A percentile compares a stretch with the other conserved stretches of the same genome.
Evolutionary conservation across 1,139 yeast genomes (phyloP).

Genomic region (Protomyces inouyei): DNA sequence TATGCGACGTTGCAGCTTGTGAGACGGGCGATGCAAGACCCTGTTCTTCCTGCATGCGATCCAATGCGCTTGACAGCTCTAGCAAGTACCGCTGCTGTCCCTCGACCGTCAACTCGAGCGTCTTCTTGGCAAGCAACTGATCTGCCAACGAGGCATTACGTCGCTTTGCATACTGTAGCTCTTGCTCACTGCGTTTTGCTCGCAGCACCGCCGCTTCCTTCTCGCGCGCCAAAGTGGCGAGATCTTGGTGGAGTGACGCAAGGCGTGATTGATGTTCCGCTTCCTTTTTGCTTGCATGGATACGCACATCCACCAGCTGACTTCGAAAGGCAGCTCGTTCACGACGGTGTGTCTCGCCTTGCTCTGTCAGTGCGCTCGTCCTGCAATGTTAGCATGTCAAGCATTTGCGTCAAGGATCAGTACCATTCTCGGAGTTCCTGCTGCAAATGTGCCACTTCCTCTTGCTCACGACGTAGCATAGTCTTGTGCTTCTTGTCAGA

Average conservation of each 20-base stretch:
- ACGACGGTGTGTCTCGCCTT: background rate
- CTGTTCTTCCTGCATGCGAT: background rate
- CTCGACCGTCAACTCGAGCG: constrained; percentile 23
- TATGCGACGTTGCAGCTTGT: background rate
- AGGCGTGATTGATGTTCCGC: background rate
- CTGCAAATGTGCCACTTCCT: background rate
- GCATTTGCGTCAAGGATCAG: too few species aligned
- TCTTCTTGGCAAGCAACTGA: constrained; percentile 2
- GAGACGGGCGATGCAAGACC: background rate
- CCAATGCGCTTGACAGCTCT: constrained; percentile 13
- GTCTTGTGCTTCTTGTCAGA: background rate
- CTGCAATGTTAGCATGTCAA: background rate
- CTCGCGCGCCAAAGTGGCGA: background rate
- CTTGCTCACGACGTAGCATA: background rate
- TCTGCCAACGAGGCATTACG: constrained; percentile 23
- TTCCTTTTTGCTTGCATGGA: background rate
- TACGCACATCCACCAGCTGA: background rate
- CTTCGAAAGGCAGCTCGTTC: background rate
- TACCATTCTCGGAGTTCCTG: background rate
- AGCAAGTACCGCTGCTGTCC: constrained; percentile 17
- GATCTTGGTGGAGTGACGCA: background rate
- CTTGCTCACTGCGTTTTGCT: background rate
- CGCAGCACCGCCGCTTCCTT: background rate
- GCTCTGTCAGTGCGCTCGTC: background rate
- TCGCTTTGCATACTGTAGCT: background rate